Percentiles rank a stretch among this genome's conserved stretches.
Evolutionary conservation across 177 flowering plant genomes (phyloP).

Genomic region (Telopea speciosissima): DNA sequence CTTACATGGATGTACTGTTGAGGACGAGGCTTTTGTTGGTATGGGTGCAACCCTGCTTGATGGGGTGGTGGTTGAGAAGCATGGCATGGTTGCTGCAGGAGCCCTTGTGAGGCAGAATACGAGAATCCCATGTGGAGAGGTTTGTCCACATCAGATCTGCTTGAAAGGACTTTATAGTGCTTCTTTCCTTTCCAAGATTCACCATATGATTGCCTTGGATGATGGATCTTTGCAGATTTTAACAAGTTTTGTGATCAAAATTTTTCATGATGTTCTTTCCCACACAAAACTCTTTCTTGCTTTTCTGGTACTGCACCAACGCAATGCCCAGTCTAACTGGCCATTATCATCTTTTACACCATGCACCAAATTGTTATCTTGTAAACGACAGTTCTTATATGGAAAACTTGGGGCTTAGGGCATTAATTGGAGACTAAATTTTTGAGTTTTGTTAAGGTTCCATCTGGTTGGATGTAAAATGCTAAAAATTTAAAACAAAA

Average conservation of each 20-base stretch:
- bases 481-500: no score
- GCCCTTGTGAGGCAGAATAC: constrained; percentile 92
- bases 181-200: not conserved
- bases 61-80: constrained; percentile 78
- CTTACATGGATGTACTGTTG: constrained; percentile 87
- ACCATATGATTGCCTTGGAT: not conserved
- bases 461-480: no score
- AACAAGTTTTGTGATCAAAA: not conserved
- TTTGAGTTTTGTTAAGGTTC: no score
- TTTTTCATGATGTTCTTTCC: no score
- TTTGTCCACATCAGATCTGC: constrained; percentile 15
- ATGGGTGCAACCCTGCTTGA: constrained; percentile 96
- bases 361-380: not conserved
- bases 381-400: not conserved
- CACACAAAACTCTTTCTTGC: no score
- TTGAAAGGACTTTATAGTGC: not conserved
- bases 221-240: not conserved
- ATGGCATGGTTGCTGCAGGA: constrained; percentile 95
- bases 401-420: not conserved
- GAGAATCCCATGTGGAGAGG: constrained; percentile 84
- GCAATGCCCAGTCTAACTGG: not conserved
- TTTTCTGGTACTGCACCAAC: not conserved
- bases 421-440: no score
- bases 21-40: constrained; percentile 89
- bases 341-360: not conserved